Evolutionary conservation across 116 monocot genomes (phyloP), one percentile per base, ranked within the genome.

Genomic region (Posidonia oceanica): DNA sequence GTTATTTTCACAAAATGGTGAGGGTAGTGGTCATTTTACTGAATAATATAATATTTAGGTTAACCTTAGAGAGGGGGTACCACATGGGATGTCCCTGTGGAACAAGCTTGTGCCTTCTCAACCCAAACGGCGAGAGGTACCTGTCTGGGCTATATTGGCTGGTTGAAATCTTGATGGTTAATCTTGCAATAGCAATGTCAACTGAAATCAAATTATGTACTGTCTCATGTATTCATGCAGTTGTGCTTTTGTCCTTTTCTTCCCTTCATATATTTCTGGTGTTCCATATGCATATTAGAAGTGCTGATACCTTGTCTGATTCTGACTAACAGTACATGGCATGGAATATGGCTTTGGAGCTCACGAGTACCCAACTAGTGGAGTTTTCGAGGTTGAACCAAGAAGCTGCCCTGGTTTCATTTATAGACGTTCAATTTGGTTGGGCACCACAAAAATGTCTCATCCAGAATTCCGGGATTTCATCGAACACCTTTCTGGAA

Each of bases 351-450:
- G 80, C 63, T 94, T 87, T 83, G 94, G 90, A 70, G 94, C 94
- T 18, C 94, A 89, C 68, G 94, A 94, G 16, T 87, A 72, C 74
- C 82, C 87, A 66, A 74, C 87, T 21, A 89, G 85, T 75, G 94
- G 94, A 54, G 94, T 94, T 16, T 94, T 94, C 71, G 90, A 90
- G 80, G 94, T 94, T 21, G 94, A 94, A 78, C 90, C 94, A 42
- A 89, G 76, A 70, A 76, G 72, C 61, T 94, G 94, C 61, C 94
- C 94, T 70, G 94, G 94, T 37, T 94, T 87, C 79, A 72, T 81
- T 20, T 94, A 79, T 74, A 72, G 94, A 22, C 75, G 94, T 36
- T 83, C 94, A n/a, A 70, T 94, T 20, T 76, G 76, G 76, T 68
- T 94, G 66, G 94, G 94, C 12, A 74, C 75, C 20, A 89, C 89